Conservation (phyloP, 2,329 filamentous ascomycete species). For the Coniochaeta hoffmannii region DNA sequence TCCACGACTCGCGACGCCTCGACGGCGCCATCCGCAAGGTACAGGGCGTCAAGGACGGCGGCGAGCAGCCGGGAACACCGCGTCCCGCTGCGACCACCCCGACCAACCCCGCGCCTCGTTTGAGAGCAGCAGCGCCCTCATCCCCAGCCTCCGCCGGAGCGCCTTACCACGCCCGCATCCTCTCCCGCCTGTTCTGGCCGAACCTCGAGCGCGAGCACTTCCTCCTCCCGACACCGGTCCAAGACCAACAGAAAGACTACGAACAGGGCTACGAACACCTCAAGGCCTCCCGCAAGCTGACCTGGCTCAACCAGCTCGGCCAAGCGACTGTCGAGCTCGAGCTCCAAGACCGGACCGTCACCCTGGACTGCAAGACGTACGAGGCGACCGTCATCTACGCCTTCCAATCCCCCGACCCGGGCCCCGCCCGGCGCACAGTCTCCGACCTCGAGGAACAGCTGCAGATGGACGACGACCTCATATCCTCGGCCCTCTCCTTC, state of each 20-base stretch:
- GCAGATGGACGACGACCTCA: constrained; percentile 66
- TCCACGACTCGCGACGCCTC: constrained; percentile 72
- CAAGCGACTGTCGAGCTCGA: constrained; percentile 75
- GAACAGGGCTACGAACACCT: constrained; percentile 68
- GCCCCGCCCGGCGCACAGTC: constrained; percentile 36
- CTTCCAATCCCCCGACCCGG: constrained; percentile 49
- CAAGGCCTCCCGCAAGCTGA: constrained; percentile 78
- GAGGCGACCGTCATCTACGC: constrained; percentile 83
- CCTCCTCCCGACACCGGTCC: constrained; percentile 50
- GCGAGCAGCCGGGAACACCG: constrained; percentile 11
- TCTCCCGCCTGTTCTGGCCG: constrained; percentile 93
- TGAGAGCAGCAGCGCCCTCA: not conserved
- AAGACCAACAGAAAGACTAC: constrained; percentile 60
- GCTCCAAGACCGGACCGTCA: constrained; percentile 69
- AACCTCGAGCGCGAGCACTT: constrained; percentile 65
- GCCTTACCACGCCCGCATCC: constrained; percentile 68
- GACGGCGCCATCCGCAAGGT: constrained; percentile 58
- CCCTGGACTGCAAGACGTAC: constrained; percentile 69
- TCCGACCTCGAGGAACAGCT: constrained; percentile 47
- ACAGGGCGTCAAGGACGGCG: constrained; percentile 19
- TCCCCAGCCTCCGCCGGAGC: constrained; percentile 16
- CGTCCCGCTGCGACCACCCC: constrained; percentile 3
- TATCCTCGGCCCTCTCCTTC: constrained; percentile 59
- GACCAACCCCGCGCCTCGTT: not conserved
- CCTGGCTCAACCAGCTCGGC: constrained; percentile 79